Base-by-base conservation (phyloP, 495 filamentous ascomycete species). In the Poronia punctata region DNA sequence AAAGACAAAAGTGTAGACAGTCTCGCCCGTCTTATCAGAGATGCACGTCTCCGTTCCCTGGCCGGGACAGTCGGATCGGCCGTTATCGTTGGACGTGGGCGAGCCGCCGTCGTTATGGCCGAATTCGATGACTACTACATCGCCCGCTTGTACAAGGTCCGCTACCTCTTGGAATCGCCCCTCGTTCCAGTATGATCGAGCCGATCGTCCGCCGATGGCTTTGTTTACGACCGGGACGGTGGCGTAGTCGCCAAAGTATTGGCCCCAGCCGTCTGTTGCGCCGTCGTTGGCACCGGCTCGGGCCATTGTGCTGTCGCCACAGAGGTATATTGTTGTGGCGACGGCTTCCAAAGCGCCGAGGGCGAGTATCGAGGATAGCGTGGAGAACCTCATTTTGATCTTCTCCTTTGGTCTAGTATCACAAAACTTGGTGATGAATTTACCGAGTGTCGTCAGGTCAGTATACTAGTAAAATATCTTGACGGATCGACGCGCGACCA, bases 291-390 rank as follows among this genome's bases (percentile, higher is more conserved):
- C 62, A 4, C 66, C 66, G 30, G 49, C 56, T 7, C 50, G 53
- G 6, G 71, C 72, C 71, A 75, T 75, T 9, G 72, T 78, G 8
- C 68, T 73, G 43, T 78, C 74, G 21, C 74, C 72, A 16, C 68
- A 70, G 4, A 78, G 59, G 43, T 74, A 74, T n/a, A n/a, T n/a
- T n/a, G n/a, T n/a, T n/a, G 41, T 30, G n/a, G 41, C 41, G 14
- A 22, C 14, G 4, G 26, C 25, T 15, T 36, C 22, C 3, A 31
- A 15, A 14, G 34, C 32, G 15, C 23, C 10, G 20, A 35, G 18
- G 17, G 19, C 38, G 28, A 41, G 14, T 8, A 33, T 3, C 6
- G 40, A 24, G 6, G 33, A 36, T 30, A 37, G 6, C 11, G 32
- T 22, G 1, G 32, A 43, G 31, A 36, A 36, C 32, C 40, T 43